Base-by-base conservation (phyloP, 768 basidiomycete species). In the Lentinula edodes region DNA sequence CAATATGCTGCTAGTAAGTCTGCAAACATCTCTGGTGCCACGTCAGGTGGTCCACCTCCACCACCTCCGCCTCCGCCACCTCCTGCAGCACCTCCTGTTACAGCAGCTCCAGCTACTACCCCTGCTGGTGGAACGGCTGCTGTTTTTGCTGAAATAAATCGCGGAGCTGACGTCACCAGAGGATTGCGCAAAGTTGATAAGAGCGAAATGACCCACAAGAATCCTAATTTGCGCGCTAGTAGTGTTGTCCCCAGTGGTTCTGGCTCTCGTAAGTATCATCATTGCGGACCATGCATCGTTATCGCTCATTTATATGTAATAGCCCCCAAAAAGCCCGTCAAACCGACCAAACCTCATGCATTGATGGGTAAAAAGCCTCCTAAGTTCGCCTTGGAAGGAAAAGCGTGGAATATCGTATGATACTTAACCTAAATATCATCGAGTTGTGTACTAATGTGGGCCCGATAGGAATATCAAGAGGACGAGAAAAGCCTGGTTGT, bases 141-240 rank as follows among this genome's bases (percentile, higher is more conserved):
- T 4, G 90, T 99, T 28, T 95, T 99, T 60, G 93, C 94, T 1
- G 84, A 93, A 59, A 76, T 99, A 51, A 98, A 98, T 70, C 83
- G 89, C 45, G 95, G 96, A 0, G 91, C 87, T 64, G 87, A 89
- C 4, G 88, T 99, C 38, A 98, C 96, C 6, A 91, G 90, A 70
- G 88, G 91, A 10, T 73, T 99, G 67, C 87, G 90, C 66, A 98
- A 97, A 72, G 97, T 99, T 34, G 92, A 95, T 70, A 90, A 87
- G 78, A 95, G 91, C 64, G 90, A 98, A 73, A 95, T 96, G 95
- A 98, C 95, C 3, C 97, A 99, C 79, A 98, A 99, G 81, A 98
- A 99, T 69, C 96, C 97, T 0, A 83, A 86, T 9, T 75, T 99
- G 41, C 78, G 97, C 35, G 84, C 91, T 78, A 67, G 86, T 80